A percentile compares a stretch with the other conserved stretches of the same genome.
phyloP scores from a whole-genome alignment of 345 rosid genomes.

The Raphanus sativus region DNA sequence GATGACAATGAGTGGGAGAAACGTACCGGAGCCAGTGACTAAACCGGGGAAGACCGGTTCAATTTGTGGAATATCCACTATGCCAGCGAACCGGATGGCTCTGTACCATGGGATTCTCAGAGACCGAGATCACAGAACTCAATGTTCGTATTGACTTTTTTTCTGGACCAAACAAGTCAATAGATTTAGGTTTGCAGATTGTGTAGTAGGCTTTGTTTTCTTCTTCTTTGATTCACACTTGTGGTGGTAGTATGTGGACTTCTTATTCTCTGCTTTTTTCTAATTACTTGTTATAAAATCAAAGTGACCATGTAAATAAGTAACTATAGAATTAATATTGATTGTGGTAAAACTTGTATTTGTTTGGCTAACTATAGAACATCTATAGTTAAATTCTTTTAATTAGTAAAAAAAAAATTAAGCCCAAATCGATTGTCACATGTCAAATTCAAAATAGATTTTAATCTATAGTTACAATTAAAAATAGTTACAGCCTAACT shows the following conservation, averaged over 20 bases:
- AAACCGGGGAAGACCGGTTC: conserved; percentile 25
- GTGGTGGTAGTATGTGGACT: conserved; percentile 9
- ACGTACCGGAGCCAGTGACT: neutral
- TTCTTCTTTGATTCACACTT: neutral
- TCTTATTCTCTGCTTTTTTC: conserved; percentile 3
- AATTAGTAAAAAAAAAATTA: too few species aligned
- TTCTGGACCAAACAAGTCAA: conserved; percentile 6
- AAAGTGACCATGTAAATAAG: neutral
- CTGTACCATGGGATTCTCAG: conserved; percentile 66
- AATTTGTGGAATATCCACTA: conserved; percentile 42
- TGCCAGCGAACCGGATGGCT: conserved; percentile 62
- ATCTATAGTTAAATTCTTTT: too few species aligned
- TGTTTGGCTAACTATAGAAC: neutral
- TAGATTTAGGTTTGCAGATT: conserved; percentile 2
- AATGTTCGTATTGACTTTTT: conserved; percentile 48
- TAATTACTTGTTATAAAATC: neutral
- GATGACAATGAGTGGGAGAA: neutral
- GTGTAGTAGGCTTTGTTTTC: conserved; percentile 10
- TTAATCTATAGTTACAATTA: too few species aligned
- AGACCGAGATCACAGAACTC: conserved; percentile 47
- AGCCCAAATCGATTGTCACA: too few species aligned
- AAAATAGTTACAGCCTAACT: too few species aligned
- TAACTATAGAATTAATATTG: neutral
- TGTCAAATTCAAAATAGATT: too few species aligned
- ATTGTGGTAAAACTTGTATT: neutral